Base-by-base conservation (phyloP, 306 rosid genomes). In the Dicorynia guianensis region DNA sequence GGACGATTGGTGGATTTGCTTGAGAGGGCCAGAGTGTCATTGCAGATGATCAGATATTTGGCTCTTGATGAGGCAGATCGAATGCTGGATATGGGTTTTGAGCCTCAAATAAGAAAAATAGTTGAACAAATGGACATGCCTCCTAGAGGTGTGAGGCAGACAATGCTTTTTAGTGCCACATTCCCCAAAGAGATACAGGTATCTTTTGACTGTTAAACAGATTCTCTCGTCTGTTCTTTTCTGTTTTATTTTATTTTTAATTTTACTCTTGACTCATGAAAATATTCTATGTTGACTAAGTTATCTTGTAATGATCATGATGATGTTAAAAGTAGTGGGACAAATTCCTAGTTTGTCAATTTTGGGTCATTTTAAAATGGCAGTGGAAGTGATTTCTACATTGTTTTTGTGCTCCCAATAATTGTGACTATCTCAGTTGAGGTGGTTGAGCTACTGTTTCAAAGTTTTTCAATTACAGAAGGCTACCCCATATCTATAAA, bases 31-130 rank as follows among this genome's bases (percentile, higher is more conserved):
- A 87, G 93, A 83, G 92, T 92, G 39, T 88, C 93, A 4, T 78
- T 92, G 80, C 85, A 88, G 85, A 87, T 86, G 93, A 82, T 85
- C 77, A 79, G 76, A 64, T 90, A 92, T 76, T 79, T 92, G 83
- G 97, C 96, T 25, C 90, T 92, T 71, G 97, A 92, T 52, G 97
- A 92, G 87, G 97, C 97, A 50, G 96, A 92, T 79, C 84, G 97
- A 75, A 92, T 92, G 97, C 88, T 92, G 79, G 97, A 92, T 77
- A 92, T 92, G 97, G 97, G 97, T 67, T 92, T 92, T 82, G 97
- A 92, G 83, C 97, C 97, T 79, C 96, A 92, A 85, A 92, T 92
- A 50, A 89, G 97, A 72, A 90, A 87, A 70, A 90, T 92, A 52
- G 97, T 92, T 72, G 87, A 92, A 47, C 92, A 92, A 82, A 87